Percentiles rank a stretch among this genome's conserved stretches.
phyloP scores from a whole-genome alignment of 2,329 filamentous ascomycete genomes.

The Trematosphaeria pertusa region DNA sequence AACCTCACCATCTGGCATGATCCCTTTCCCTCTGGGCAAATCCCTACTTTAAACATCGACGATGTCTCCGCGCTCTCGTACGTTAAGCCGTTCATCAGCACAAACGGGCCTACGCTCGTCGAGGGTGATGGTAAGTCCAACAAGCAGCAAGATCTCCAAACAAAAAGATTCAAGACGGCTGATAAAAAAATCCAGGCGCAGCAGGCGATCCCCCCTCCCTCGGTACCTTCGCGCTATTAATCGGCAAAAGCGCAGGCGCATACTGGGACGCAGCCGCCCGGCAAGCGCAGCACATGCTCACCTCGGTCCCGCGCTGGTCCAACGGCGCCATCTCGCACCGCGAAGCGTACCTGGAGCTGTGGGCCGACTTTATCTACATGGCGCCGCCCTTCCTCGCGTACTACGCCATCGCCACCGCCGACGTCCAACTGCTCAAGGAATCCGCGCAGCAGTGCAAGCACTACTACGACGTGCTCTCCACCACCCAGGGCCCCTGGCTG shows the following conservation, averaged over 20 bases:
- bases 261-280: constrained; percentile 50
- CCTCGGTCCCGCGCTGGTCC: constrained; percentile 48
- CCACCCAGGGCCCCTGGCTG: constrained; percentile 49
- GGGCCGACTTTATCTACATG: constrained; percentile 60
- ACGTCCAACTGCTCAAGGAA: constrained; percentile 44
- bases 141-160: neutral
- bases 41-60: constrained; percentile 28
- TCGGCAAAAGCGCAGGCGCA: constrained; percentile 43
- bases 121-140: constrained; percentile 39
- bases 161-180: neutral
- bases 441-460: constrained; percentile 51
- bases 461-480: constrained; percentile 51
- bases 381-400: constrained; percentile 59
- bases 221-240: constrained; percentile 54
- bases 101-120: constrained; percentile 37
- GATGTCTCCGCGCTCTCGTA: constrained; percentile 44
- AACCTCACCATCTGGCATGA: constrained; percentile 47
- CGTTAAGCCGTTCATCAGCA: constrained; percentile 41
- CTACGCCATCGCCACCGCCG: constrained; percentile 50
- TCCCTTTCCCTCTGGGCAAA: constrained; percentile 44
- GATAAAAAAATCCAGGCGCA: constrained; percentile 25
- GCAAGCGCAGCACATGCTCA: constrained; percentile 52
- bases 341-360: constrained; percentile 51
- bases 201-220: constrained; percentile 56
- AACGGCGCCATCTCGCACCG: constrained; percentile 60